Conservation (phyloP, 371 early-diverging fungal species). For the Saksenaea oblongispora region DNA sequence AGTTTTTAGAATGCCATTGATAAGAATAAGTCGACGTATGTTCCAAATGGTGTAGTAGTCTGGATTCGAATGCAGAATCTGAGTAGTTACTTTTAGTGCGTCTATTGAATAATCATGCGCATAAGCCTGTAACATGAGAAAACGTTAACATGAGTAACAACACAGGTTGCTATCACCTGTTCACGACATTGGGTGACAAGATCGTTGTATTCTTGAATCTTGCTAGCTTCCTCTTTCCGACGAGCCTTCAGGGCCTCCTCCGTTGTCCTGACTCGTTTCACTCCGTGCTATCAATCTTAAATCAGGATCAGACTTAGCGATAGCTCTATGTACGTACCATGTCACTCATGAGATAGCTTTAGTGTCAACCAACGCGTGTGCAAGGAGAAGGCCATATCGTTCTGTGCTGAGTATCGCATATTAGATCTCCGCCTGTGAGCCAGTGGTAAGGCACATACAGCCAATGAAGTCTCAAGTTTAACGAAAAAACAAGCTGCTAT, state of each 20-base stretch:
- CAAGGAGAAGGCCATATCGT: background rate
- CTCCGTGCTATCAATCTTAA: slow-evolving; percentile 46
- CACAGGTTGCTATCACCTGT: slow-evolving; percentile 17
- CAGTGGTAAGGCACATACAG: no score
- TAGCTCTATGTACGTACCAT: slow-evolving; percentile 14
- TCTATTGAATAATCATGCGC: slow-evolving; percentile 45
- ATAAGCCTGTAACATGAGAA: slow-evolving; percentile 16
- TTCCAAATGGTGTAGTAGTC: slow-evolving; percentile 95
- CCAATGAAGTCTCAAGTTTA: no score
- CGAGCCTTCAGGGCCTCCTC: slow-evolving; percentile 38
- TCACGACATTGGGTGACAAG: slow-evolving; percentile 39
- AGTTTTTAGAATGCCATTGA: slow-evolving; percentile 39
- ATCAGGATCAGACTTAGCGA: background rate
- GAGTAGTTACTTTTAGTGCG: slow-evolving; percentile 67
- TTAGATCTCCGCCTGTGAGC: no score
- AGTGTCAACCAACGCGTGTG: background rate
- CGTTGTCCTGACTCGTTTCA: slow-evolving; percentile 45
- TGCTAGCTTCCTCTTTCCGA: slow-evolving; percentile 44
- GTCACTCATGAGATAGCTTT: slow-evolving; percentile 21
- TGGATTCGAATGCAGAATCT: slow-evolving; percentile 77
- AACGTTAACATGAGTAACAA: background rate
- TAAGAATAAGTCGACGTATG: slow-evolving; percentile 70
- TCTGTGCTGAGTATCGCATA: background rate
- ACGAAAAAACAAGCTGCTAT: no score
- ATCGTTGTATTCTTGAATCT: slow-evolving; percentile 51